Evolutionary conservation across 768 basidiomycete species (phyloP), one percentile per base, ranked within the genome.

Genomic region (Amyloporia xantha): DNA sequence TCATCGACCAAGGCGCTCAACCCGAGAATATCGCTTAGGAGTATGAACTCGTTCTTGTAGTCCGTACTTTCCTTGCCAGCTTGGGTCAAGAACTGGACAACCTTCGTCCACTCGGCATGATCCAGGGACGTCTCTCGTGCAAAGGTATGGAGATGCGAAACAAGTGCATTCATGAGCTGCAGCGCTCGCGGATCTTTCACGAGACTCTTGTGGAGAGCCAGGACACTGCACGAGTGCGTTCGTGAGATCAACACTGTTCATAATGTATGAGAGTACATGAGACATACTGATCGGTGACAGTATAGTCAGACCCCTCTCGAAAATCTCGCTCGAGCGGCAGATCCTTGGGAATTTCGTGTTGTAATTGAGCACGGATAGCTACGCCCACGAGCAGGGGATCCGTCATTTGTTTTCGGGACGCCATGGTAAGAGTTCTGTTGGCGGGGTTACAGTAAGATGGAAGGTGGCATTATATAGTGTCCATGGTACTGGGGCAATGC

Each of bases 41-140:
- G 64, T 48, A 72, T 66, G 49, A 72, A 69, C 59, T 72, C 70
- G 56, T 66, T 65, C 59, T 62, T 62, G 54, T 56, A 59, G 23
- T 60, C 59, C 17, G 68, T 66, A 59, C 68, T 68, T 59, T 68
- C 68, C 56, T 70, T 65, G 11, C 70, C 70, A 12, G 63, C 66
- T 6, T 60, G 59, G 6, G 69, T 70, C 37, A 72, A 60, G 62
- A 69, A 67, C 52, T 65, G 56, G 50, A 71, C 61, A 5, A 66
- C 63, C 13, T 51, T 50, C 47, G 60, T 58, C 70, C 70, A 71
- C 52, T 72, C 70, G 6, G 58, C 63, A 40, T 68, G 68, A n/a
- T 69, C 67, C 17, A 67, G 62, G 46, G 48, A 48, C 7, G 64
- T 66, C 54, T 71, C 67, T 5, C 69, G 61, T 17, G 66, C 66